Percentiles rank a stretch among this genome's conserved stretches.
Evolutionary conservation across 352 stramenopile genomes (phyloP).

Genomic region (Pythium grandisporangium): DNA sequence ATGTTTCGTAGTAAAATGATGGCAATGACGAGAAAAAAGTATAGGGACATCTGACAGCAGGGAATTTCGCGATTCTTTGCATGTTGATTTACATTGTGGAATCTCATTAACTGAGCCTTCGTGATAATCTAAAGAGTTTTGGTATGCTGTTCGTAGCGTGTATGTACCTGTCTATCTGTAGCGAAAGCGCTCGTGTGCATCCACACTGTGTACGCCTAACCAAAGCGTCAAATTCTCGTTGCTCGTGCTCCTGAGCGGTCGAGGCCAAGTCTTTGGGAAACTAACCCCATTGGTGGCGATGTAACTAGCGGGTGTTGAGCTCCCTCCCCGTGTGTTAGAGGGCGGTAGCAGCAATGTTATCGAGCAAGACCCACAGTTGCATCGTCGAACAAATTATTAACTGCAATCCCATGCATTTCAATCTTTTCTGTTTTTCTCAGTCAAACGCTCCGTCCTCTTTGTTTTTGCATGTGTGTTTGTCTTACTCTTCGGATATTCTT

Average conservation of each 20-base stretch:
- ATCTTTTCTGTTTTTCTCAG: too few relatives aligned
- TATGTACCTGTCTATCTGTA: neutral
- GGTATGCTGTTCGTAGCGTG: too few relatives aligned
- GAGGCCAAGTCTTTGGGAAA: slow-evolving; percentile 89
- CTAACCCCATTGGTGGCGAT: slow-evolving; percentile 11
- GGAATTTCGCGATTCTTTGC: slow-evolving; percentile 18
- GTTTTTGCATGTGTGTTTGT: too few relatives aligned
- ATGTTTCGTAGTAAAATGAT: slow-evolving; percentile 2
- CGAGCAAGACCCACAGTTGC: slow-evolving; percentile 6
- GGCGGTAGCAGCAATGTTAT: slow-evolving; percentile 65
- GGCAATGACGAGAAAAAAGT: slow-evolving; percentile 80
- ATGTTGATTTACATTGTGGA: slow-evolving; percentile 82
- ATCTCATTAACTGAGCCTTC: slow-evolving; percentile 89
- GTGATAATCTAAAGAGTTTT: too few relatives aligned
- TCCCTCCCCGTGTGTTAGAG: slow-evolving; percentile 17
- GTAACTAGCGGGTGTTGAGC: slow-evolving; percentile 19
- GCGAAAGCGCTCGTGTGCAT: too few relatives aligned
- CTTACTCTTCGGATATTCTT: too few relatives aligned
- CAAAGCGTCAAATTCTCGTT: slow-evolving; percentile 90
- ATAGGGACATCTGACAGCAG: slow-evolving; percentile 81
- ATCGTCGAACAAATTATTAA: slow-evolving; percentile 8
- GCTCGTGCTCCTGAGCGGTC: slow-evolving; percentile 50
- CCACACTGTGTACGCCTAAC: slow-evolving; percentile 29
- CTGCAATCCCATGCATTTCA: too few relatives aligned
- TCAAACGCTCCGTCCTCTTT: too few relatives aligned